Evolutionary conservation across 176 grass and related monocot species (phyloP).

Genomic region (Triticum monococcum): DNA sequence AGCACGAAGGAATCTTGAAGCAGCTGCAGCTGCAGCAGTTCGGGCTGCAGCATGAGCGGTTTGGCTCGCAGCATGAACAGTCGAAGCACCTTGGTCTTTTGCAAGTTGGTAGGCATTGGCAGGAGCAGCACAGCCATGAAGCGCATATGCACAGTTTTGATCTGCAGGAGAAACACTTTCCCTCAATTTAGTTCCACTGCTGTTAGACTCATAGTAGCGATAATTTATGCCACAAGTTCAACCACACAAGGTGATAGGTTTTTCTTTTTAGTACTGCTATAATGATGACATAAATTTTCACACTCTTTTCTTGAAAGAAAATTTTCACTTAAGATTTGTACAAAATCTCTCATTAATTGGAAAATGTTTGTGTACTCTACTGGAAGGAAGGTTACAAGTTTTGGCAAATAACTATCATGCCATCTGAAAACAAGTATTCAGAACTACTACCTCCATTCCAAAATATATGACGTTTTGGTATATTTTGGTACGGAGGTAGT

Average conservation of each 20-base stretch:
- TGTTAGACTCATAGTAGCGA: too few species aligned
- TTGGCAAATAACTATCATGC: neutral
- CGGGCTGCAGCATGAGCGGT: conserved; percentile 22
- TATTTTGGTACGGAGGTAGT: too few species aligned
- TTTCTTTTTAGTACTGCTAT: too few species aligned
- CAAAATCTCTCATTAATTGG: too few species aligned
- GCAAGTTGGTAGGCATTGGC: conserved; percentile 37
- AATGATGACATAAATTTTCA: too few species aligned
- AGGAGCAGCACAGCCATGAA: conserved; percentile 62
- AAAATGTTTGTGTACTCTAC: too few species aligned
- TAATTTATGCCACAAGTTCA: too few species aligned
- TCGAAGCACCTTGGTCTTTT: conserved; percentile 27
- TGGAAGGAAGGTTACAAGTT: neutral
- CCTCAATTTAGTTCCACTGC: neutral
- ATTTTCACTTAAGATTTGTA: too few species aligned
- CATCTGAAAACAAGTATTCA: neutral
- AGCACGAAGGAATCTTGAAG: conserved; percentile 33
- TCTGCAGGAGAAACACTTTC: conserved; percentile 16
- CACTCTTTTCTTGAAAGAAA: too few species aligned
- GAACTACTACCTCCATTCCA: neutral
- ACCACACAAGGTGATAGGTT: too few species aligned
- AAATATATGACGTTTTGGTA: too few species aligned
- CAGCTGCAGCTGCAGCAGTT: conserved; percentile 2
- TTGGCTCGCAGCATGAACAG: conserved; percentile 33
- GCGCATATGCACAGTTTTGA: conserved; percentile 51